phyloP scores from a whole-genome alignment of 345 rosid species.

The Diplotaxis tenuifolia region DNA sequence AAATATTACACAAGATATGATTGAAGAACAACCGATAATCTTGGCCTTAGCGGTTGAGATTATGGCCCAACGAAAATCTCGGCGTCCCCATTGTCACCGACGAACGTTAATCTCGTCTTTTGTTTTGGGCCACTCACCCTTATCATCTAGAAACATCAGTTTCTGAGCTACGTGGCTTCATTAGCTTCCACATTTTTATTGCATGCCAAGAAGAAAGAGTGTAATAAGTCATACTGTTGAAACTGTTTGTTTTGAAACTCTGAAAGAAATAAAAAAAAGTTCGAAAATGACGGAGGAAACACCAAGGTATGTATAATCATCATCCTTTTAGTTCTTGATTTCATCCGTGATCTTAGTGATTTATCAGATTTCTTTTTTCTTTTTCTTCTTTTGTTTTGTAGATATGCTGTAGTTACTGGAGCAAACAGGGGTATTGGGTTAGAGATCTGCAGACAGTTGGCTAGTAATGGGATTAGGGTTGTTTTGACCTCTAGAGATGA shows the following conservation, averaged over 20 bases:
- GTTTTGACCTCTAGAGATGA: conserved; percentile 45
- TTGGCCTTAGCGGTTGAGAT: neutral
- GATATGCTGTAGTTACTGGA: conserved; percentile 46
- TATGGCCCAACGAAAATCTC: neutral
- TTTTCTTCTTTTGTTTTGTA: neutral
- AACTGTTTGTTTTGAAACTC: conserved; percentile 2
- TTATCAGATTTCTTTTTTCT: neutral
- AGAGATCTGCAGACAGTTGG: conserved; percentile 42
- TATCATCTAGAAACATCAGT: neutral
- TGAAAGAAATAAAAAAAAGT: neutral
- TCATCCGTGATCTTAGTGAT: neutral
- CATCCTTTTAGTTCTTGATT: conserved; percentile 10
- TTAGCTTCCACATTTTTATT: neutral
- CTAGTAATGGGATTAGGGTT: conserved; percentile 27
- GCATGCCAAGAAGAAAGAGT: neutral
- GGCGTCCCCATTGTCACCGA: neutral
- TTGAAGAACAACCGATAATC: no score
- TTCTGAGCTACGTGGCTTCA: conserved; percentile 22
- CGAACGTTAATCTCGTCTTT: neutral
- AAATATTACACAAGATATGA: no score
- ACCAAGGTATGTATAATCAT: conserved; percentile 8
- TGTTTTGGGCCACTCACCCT: conserved; percentile 6
- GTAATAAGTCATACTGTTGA: neutral
- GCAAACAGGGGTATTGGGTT: conserved; percentile 50
- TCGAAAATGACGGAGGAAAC: conserved; percentile 25